These are phyloP conservation scores for Betula pendula DNA, from an alignment of 306 rosid genomes.

Conservation along the genomic window DNA sequence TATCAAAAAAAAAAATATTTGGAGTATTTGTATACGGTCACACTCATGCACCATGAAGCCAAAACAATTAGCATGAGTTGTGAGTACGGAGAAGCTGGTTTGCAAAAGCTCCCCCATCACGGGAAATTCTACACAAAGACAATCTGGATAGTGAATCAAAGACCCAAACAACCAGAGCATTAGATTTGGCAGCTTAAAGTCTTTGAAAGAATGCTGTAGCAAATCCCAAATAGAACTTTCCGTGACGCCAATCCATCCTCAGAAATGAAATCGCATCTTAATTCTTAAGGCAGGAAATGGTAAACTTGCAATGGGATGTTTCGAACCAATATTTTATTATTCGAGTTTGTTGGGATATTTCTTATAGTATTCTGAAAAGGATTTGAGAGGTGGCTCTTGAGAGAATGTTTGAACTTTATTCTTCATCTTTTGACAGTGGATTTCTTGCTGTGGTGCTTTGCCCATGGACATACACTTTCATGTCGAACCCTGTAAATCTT, in stretches of 20 bases:
- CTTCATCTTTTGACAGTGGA: too few relatives aligned
- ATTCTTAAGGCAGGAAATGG: not conserved
- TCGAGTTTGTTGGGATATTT: too few relatives aligned
- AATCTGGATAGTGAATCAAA: not conserved
- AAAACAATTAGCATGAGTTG: not conserved
- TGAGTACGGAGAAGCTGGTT: not conserved
- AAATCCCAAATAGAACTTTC: not conserved
- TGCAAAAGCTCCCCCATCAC: not conserved
- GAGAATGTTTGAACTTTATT: too few relatives aligned
- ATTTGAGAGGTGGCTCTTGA: too few relatives aligned
- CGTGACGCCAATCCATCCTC: not conserved
- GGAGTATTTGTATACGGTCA: not conserved
- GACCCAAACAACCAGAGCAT: not conserved
- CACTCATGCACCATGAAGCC: not conserved
- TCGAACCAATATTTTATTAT: too few relatives aligned
- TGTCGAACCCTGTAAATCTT: too few relatives aligned
- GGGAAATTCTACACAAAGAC: not conserved
- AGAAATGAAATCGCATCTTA: too few relatives aligned
- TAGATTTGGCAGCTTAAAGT: not conserved
- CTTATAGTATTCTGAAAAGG: too few relatives aligned
- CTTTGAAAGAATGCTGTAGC: not conserved
- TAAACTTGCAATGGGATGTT: too few relatives aligned
- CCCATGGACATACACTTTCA: too few relatives aligned
- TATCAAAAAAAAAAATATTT: too few relatives aligned
- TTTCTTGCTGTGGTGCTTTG: too few relatives aligned